phyloP scores from a whole-genome alignment of 257 asterid genomes.

The Craterostigma plantagineum region DNA sequence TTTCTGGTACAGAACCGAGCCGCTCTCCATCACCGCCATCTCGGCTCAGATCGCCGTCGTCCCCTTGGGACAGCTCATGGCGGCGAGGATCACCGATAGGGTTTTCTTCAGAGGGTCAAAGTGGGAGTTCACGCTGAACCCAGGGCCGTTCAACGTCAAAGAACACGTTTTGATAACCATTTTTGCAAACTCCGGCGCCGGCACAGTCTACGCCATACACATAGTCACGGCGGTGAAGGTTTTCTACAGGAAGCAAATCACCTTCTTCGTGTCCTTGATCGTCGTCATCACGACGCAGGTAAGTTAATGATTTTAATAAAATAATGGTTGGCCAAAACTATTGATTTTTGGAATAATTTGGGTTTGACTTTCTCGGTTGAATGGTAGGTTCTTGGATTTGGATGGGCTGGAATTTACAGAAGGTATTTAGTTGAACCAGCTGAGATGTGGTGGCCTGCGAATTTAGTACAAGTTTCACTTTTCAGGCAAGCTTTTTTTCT shows the following conservation, averaged over 20 bases:
- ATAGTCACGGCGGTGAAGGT: conserved; percentile 66
- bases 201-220: conserved; percentile 67
- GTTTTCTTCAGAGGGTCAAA: conserved; percentile 37
- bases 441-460: conserved; percentile 98
- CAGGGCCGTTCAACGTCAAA: conserved; percentile 82
- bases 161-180: conserved; percentile 84
- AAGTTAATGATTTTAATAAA: too few species aligned
- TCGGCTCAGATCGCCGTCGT: conserved; percentile 91
- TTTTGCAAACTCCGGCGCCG: conserved; percentile 83
- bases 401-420: conserved; percentile 93
- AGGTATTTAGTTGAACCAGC: conserved; percentile 88
- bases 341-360: not conserved
- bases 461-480: conserved; percentile 86
- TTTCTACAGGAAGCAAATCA: conserved; percentile 44
- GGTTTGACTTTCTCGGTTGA: conserved; percentile 6
- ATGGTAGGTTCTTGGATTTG: conserved; percentile 83
- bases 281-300: conserved; percentile 83
- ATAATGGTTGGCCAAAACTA: too few species aligned
- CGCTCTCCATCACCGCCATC: conserved; percentile 67
- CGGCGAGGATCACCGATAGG: conserved; percentile 46
- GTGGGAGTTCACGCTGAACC: conserved; percentile 64
- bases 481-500: conserved; percentile 55
- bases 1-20: conserved; percentile 83
- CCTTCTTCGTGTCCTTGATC: conserved; percentile 51
- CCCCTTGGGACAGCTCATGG: conserved; percentile 86